A percentile compares a stretch with the other conserved stretches of the same genome.
phyloP scores from a whole-genome alignment of 169 alveolate genomes.

The Plasmodium ovale region DNA sequence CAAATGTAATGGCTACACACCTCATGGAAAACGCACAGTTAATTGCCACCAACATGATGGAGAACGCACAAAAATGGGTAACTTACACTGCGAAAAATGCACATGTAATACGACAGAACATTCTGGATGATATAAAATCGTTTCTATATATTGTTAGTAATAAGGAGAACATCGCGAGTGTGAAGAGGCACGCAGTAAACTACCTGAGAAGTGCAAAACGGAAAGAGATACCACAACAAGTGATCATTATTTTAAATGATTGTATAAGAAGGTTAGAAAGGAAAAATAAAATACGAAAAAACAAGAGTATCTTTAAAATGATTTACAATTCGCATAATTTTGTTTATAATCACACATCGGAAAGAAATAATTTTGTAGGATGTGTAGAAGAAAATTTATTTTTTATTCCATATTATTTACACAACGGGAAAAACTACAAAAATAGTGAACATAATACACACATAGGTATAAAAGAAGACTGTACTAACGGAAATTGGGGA shows the following conservation, averaged over 20 bases:
- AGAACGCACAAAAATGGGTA: neutral
- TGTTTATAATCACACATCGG: neutral
- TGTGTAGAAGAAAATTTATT: constrained; percentile 73
- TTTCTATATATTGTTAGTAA: neutral
- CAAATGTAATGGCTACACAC: no score
- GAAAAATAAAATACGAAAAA: constrained; percentile 12
- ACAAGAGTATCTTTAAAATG: constrained; percentile 20
- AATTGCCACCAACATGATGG: no score
- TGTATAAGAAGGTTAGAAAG: neutral
- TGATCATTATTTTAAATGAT: neutral
- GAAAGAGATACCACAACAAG: neutral
- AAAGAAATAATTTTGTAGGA: constrained; percentile 28
- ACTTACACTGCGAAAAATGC: neutral
- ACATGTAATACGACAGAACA: neutral
- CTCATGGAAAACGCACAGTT: no score
- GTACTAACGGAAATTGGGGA: neutral
- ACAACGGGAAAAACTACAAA: neutral
- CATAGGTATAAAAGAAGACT: no score
- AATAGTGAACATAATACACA: neutral
- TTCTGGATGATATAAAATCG: neutral
- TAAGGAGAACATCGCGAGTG: neutral
- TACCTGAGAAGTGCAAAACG: neutral
- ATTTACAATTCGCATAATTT: constrained; percentile 26
- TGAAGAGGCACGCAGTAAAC: neutral
- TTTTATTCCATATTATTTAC: constrained; percentile 36